A percentile compares a stretch with the other conserved stretches of the same genome.
Conservation (phyloP, 2,329 filamentous ascomycete genomes). For the Xylaria sp. region DNA sequence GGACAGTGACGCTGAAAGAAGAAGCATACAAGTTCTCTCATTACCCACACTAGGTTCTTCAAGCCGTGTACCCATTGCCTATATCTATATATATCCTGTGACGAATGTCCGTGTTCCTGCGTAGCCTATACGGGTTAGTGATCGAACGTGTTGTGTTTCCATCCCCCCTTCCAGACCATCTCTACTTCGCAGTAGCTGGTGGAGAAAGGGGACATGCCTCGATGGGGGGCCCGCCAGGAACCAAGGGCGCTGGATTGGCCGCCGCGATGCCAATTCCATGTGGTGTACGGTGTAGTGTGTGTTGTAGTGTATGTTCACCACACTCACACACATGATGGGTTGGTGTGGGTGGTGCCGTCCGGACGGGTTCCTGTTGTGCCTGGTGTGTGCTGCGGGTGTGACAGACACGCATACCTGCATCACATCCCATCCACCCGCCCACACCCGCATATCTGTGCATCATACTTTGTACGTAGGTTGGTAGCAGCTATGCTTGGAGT, state of each 20-base stretch:
- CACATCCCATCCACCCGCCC: conserved; percentile 24
- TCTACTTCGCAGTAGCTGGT: background rate
- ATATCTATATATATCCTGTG: background rate
- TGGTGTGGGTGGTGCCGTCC: conserved; percentile 31
- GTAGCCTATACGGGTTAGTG: background rate
- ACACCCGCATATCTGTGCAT: conserved; percentile 19
- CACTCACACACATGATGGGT: conserved; percentile 15
- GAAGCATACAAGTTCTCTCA: conserved; percentile 22
- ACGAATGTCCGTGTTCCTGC: background rate
- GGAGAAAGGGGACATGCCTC: conserved; percentile 14
- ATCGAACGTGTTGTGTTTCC: background rate
- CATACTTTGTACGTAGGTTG: background rate
- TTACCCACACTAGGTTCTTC: background rate
- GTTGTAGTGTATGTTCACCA: background rate
- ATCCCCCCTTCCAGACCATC: background rate
- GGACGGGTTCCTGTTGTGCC: conserved; percentile 26
- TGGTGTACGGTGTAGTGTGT: conserved; percentile 13
- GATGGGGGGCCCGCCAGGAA: conserved; percentile 6
- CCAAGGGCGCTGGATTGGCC: conserved; percentile 7
- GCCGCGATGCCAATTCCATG: conserved; percentile 6
- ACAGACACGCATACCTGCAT: conserved; percentile 28
- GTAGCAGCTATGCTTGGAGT: too few relatives aligned
- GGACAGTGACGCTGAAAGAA: conserved; percentile 20
- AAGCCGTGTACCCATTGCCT: background rate
- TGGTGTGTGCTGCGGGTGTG: conserved; percentile 27